Percentiles rank a stretch among this genome's conserved stretches.
Evolutionary conservation across 257 asterid species (phyloP).

Genomic region (Rehmannia glutinosa): DNA sequence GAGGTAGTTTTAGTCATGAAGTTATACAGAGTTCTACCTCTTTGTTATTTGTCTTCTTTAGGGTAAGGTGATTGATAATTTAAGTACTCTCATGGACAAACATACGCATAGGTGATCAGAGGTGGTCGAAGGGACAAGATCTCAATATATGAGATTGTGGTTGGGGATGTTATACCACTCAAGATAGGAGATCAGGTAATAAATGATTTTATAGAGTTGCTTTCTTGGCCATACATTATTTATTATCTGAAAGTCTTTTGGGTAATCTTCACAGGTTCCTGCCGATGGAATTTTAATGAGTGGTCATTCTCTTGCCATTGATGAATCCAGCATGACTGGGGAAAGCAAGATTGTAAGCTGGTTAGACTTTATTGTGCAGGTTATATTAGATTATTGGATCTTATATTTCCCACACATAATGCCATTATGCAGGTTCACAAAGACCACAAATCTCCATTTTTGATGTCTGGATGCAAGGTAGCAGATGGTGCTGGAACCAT

Average conservation of each 20-base stretch:
- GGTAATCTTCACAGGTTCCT: conserved; percentile 57
- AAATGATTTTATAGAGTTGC: conserved; percentile 7
- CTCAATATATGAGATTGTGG: conserved; percentile 89
- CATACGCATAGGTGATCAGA: conserved; percentile 62
- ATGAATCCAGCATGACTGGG: conserved; percentile 99
- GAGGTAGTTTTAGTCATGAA: conserved; percentile 51
- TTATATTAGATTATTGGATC: conserved; percentile 14
- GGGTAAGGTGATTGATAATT: neutral
- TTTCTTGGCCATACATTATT: neutral
- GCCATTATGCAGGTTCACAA: conserved; percentile 55
- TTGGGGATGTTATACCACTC: conserved; percentile 88
- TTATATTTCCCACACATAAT: conserved; percentile 21
- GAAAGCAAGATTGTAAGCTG: conserved; percentile 97
- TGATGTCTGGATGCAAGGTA: conserved; percentile 98
- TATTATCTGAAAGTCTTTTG: conserved; percentile 11
- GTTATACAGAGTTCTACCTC: neutral
- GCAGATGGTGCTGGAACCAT: conserved; percentile 96
- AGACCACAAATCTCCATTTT: conserved; percentile 74
- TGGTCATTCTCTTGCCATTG: conserved; percentile 92
- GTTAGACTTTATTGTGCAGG: conserved; percentile 30
- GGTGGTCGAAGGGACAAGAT: conserved; percentile 82
- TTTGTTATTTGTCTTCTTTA: conserved; percentile 5
- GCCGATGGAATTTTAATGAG: conserved; percentile 80
- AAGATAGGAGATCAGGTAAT: conserved; percentile 93
- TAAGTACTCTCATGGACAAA: conserved; percentile 8